Conservation (phyloP, 2,329 filamentous ascomycete genomes). For the Podosphaera xanthii region DNA sequence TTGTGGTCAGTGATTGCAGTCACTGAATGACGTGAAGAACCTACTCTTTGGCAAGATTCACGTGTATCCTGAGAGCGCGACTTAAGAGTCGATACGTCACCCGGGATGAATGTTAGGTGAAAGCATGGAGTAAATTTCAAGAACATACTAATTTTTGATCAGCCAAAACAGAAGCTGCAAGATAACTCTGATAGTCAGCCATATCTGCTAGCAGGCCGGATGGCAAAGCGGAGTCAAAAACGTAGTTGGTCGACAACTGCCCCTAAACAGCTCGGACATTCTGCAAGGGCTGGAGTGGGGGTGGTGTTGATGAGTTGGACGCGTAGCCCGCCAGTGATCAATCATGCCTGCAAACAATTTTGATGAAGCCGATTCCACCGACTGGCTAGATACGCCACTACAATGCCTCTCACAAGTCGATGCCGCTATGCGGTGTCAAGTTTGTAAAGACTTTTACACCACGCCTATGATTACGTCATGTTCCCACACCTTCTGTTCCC, state of each 20-base stretch:
- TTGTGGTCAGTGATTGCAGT: constrained; percentile 1
- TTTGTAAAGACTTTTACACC: constrained; percentile 93
- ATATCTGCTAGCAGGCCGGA: constrained; percentile 4
- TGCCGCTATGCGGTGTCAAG: constrained; percentile 71
- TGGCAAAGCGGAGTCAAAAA: background rate
- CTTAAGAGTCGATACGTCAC: constrained; percentile 74
- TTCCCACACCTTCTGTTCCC: constrained; percentile 86
- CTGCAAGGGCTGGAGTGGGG: background rate
- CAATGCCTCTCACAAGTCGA: constrained; percentile 49
- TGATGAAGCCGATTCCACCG: constrained; percentile 52
- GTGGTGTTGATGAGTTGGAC: background rate
- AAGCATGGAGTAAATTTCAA: background rate
- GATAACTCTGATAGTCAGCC: constrained; percentile 16
- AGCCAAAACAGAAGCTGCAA: constrained; percentile 16
- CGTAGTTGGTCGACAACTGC: background rate
- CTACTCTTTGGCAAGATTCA: constrained; percentile 75
- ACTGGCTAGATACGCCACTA: constrained; percentile 56
- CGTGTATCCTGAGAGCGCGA: constrained; percentile 60
- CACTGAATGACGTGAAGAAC: background rate
- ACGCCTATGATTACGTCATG: constrained; percentile 92
- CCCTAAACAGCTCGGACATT: background rate
- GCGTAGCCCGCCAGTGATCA: too few species aligned
- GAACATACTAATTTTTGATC: constrained; percentile 15
- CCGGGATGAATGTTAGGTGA: constrained; percentile 22
- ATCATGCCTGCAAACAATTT: constrained; percentile 5